phyloP scores from a whole-genome alignment of 2,329 filamentous ascomycete genomes.

The Exophiala calicioides region DNA sequence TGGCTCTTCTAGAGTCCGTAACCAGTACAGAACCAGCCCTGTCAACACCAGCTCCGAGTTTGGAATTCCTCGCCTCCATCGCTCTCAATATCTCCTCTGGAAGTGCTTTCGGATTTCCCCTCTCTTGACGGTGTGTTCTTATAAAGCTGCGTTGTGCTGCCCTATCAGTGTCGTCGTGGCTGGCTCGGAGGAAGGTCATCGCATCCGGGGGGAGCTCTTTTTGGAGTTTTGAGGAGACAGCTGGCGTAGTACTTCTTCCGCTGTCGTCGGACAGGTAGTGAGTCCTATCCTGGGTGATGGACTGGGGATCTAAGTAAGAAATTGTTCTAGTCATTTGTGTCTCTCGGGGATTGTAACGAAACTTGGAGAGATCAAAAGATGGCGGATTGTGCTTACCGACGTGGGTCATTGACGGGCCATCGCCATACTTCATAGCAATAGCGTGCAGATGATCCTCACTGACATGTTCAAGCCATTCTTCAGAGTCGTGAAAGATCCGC shows the following conservation, averaged over 20 bases:
- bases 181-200: slow-evolving; percentile 36
- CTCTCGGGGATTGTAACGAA: slow-evolving; percentile 16
- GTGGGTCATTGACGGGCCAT: slow-evolving; percentile 57
- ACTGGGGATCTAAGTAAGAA: slow-evolving; percentile 32
- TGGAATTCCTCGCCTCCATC: slow-evolving; percentile 52
- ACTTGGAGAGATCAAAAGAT: slow-evolving; percentile 24
- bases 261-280: slow-evolving; percentile 28
- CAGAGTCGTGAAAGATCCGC: slow-evolving; percentile 40
- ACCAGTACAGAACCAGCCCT: slow-evolving; percentile 55
- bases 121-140: slow-evolving; percentile 43
- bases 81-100: slow-evolving; percentile 48
- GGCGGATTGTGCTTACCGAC: slow-evolving; percentile 54
- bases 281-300: slow-evolving; percentile 21
- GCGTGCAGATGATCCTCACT: slow-evolving; percentile 54
- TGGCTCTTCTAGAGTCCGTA: slow-evolving; percentile 52
- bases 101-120: slow-evolving; percentile 45
- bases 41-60: slow-evolving; percentile 56
- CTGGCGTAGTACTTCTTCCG: slow-evolving; percentile 27
- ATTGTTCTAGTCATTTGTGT: slow-evolving; percentile 25
- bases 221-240: slow-evolving; percentile 34
- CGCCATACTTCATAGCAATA: slow-evolving; percentile 60
- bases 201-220: slow-evolving; percentile 32
- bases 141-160: slow-evolving; percentile 43
- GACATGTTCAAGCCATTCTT: slow-evolving; percentile 54
- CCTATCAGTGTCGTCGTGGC: slow-evolving; percentile 32